Base-by-base conservation (phyloP, 805 yeast species). In the Cyberlindnera mycetangii region DNA sequence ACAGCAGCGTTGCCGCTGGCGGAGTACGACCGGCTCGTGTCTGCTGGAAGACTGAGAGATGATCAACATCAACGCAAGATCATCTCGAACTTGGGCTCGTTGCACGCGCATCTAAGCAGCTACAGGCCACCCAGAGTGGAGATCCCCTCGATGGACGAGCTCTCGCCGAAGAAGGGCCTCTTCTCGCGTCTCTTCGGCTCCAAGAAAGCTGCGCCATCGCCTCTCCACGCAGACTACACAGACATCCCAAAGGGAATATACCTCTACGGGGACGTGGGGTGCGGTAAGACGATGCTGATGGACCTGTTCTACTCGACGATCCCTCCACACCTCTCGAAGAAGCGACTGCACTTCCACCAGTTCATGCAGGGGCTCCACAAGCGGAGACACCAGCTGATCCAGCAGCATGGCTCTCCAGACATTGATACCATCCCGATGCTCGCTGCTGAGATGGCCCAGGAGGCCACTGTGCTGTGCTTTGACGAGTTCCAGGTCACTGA, bases 231-330 rank as follows among this genome's bases (percentile, higher is more conserved):
- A 8, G 64, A 58, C 34, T 70, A 65, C 22, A 64, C 64, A 16
- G 56, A 55, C 3, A 71, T 82, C 12, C 96, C 93, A 2, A 71
- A 76, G 52, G 99, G 99, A 5, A 84, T 93, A 7, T 93, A 93
- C 59, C 71, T 93, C 24, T 93, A 87, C 65, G 99, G 99, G 18
- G 98, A 93, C 64, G 99, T 93, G 34, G 99, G 99, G 2, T 90
- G 98, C 65, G 99, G 99, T 4, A 92, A 93, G 61, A 93, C 99
- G 7, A 92, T 93, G 97, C 71, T 93, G 48, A 92, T 93, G 98
- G 98, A 93, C 65, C 71, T 93, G 53, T 93, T 93, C 58, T 93
- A 90, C 66, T 71, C 78, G 17, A 88, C 96, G 0, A 76, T 92
- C 15, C 97, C 98, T 0, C 41, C 65, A 0, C 87, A 85, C 60